Evolutionary conservation across 139 green algal species (phyloP).

Genomic region (Volvox reticuliferus): DNA sequence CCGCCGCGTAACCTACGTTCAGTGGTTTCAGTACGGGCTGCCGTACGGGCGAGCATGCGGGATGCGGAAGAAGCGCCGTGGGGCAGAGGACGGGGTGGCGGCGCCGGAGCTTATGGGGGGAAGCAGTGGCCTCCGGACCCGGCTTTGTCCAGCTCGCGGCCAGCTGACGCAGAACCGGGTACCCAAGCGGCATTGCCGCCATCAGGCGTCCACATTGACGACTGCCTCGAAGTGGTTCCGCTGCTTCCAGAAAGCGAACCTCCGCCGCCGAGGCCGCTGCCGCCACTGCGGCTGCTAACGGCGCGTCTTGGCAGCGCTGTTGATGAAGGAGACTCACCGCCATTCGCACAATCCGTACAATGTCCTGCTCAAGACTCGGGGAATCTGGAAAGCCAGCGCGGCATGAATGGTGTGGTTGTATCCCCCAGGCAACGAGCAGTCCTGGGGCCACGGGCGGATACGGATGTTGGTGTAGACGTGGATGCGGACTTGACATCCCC

Average conservation of each 20-base stretch:
- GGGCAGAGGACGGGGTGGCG: neutral
- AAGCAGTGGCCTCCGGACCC: neutral
- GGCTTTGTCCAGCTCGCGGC: neutral
- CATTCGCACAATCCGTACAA: neutral
- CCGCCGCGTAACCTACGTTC: constrained; percentile 12
- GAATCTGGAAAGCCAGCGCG: too few species aligned
- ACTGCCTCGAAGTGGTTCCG: neutral
- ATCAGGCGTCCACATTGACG: neutral
- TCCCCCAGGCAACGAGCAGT: neutral
- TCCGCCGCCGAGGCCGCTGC: neutral
- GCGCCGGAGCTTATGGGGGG: neutral
- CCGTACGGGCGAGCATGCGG: neutral
- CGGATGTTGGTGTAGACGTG: neutral
- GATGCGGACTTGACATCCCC: neutral
- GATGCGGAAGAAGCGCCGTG: neutral
- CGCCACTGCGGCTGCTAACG: neutral
- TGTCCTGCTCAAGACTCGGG: neutral
- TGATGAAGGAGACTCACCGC: neutral
- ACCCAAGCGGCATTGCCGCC: neutral
- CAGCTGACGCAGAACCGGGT: neutral
- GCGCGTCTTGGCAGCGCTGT: neutral
- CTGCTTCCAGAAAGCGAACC: neutral
- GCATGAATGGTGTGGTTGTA: too few species aligned
- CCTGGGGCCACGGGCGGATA: neutral
- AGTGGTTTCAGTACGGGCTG: constrained; percentile 18